Conservation (phyloP, 2,329 filamentous ascomycete species). For the Fusarium graminum region DNA sequence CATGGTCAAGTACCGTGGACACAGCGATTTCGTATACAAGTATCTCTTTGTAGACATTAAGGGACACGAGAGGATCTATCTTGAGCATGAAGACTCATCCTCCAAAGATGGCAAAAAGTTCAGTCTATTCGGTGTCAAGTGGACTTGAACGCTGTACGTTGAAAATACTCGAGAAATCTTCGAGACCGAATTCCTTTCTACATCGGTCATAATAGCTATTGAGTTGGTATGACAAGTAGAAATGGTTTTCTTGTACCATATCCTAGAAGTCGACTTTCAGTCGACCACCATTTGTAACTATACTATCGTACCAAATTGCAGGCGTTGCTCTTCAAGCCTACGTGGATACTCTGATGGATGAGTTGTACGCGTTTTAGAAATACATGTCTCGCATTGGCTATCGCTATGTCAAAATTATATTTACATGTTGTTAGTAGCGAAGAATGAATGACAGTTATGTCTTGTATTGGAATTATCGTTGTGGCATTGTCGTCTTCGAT, state of each 20-base stretch:
- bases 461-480: not conserved
- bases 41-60: constrained; percentile 84
- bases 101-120: constrained; percentile 58
- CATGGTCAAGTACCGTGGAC: constrained; percentile 75
- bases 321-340: not conserved
- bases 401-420: not conserved
- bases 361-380: not conserved
- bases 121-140: constrained; percentile 73
- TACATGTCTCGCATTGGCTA: not conserved
- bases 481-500: too few relatives aligned
- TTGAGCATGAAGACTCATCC: constrained; percentile 70
- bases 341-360: not conserved
- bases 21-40: constrained; percentile 80
- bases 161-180: not conserved
- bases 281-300: constrained; percentile 21
- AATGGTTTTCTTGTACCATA: constrained; percentile 32
- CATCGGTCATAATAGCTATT: not conserved
- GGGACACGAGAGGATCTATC: constrained; percentile 74
- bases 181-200: not conserved
- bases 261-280: not conserved
- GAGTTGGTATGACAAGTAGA: not conserved
- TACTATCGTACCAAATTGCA: not conserved
- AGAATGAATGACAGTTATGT: not conserved
- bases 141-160: constrained; percentile 53
- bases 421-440: not conserved